Evolutionary conservation across 1,284 basidiomycete genomes (phyloP).

Genomic region (Sanghuangporus weigelae): DNA sequence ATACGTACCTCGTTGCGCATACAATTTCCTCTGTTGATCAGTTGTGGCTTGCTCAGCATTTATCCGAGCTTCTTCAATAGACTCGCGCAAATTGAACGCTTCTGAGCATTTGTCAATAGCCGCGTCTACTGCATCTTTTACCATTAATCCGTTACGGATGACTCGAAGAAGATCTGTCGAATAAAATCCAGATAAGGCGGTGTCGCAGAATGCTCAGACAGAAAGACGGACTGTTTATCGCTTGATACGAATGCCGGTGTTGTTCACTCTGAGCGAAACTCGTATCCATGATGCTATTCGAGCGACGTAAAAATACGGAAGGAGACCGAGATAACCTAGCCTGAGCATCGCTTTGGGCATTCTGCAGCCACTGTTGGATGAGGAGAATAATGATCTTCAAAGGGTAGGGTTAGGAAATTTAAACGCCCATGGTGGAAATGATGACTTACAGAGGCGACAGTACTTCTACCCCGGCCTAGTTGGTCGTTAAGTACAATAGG

Average conservation of each 20-base stretch:
- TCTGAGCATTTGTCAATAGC: conserved; percentile 85
- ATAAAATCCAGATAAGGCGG: neutral
- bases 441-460: conserved; percentile 72
- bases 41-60: conserved; percentile 76
- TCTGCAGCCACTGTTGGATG: conserved; percentile 81
- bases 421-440: neutral
- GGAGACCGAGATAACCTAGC: conserved; percentile 6
- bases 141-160: conserved; percentile 83
- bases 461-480: conserved; percentile 91
- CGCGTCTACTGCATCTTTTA: conserved; percentile 88
- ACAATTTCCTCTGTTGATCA: conserved; percentile 58
- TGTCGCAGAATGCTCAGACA: conserved; percentile 2
- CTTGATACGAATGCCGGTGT: conserved; percentile 65
- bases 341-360: neutral
- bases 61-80: conserved; percentile 79
- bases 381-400: conserved; percentile 78
- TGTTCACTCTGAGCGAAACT: conserved; percentile 24
- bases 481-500: conserved; percentile 97
- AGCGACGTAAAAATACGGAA: conserved; percentile 17
- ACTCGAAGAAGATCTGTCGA: conserved; percentile 80
- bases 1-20: conserved; percentile 63
- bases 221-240: conserved; percentile 56
- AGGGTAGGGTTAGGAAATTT: neutral
- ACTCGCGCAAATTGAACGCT: conserved; percentile 83
- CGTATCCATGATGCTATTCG: conserved; percentile 9